phyloP scores from a whole-genome alignment of 2,329 filamentous ascomycete species.

The Knoxdaviesia proteae region DNA sequence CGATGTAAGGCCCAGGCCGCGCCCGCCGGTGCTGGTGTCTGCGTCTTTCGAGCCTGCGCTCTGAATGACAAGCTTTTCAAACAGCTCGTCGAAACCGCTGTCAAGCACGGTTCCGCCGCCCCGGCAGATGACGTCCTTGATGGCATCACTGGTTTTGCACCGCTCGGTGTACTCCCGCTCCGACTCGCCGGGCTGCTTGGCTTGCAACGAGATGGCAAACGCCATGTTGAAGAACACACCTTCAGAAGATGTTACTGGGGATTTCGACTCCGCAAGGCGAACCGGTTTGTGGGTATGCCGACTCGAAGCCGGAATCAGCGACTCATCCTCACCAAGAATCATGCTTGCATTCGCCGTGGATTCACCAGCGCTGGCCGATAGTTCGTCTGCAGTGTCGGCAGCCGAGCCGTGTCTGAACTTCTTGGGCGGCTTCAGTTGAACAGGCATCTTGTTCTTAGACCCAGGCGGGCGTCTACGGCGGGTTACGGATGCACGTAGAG shows the following conservation, averaged over 20 bases:
- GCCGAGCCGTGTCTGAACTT: background rate
- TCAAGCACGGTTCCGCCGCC: conserved; percentile 55
- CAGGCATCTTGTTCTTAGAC: too few species aligned
- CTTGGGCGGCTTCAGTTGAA: too few species aligned
- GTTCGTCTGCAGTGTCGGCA: background rate
- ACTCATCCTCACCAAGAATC: background rate
- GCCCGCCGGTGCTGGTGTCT: background rate
- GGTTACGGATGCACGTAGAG: too few species aligned
- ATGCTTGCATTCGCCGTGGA: background rate
- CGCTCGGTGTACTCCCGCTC: conserved; percentile 24
- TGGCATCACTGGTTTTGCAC: conserved; percentile 17
- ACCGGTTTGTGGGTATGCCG: background rate
- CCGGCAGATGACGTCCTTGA: conserved; percentile 42
- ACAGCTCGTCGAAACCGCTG: conserved; percentile 64
- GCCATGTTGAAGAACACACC: conserved; percentile 58
- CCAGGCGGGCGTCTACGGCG: too few species aligned
- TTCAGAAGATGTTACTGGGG: background rate
- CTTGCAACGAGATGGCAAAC: conserved; percentile 62
- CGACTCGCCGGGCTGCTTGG: conserved; percentile 26
- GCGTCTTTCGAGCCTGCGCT: background rate
- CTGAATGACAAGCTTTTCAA: conserved; percentile 22
- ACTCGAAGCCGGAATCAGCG: conserved; percentile 1
- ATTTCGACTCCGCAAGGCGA: background rate
- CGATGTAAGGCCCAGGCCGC: conserved; percentile 28
- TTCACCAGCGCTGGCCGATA: background rate